phyloP scores from a whole-genome alignment of 1,139 yeast genomes.

The Zygosaccharomyces pseudobailii region DNA sequence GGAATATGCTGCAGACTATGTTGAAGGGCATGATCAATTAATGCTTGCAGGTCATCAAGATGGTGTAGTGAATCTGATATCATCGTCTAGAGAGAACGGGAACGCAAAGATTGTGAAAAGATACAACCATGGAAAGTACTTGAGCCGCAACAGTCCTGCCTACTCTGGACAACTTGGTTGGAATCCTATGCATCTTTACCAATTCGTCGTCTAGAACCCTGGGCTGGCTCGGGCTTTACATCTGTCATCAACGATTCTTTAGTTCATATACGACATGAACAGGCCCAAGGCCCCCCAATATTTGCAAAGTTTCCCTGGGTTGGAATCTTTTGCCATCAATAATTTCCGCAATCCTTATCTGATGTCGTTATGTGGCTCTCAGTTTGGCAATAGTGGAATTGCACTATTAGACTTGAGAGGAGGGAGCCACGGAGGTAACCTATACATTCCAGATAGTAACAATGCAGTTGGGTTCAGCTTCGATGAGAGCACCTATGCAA shows the following conservation, averaged over 20 bases:
- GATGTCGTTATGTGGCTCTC: slow-evolving; percentile 25
- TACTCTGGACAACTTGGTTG: slow-evolving; percentile 15
- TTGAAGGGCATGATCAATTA: slow-evolving; percentile 17
- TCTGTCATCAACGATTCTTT: slow-evolving; percentile 29
- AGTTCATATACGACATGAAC: slow-evolving; percentile 26
- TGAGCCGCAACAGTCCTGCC: slow-evolving; percentile 15
- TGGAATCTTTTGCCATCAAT: slow-evolving; percentile 22
- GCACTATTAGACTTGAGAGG: slow-evolving; percentile 26
- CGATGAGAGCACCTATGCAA: slow-evolving; percentile 2
- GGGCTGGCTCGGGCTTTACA: slow-evolving; percentile 21
- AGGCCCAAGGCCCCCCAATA: slow-evolving; percentile 24
- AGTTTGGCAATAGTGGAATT: slow-evolving; percentile 24
- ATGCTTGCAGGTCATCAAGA: slow-evolving; percentile 29
- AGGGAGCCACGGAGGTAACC: slow-evolving; percentile 12
- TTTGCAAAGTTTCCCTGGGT: slow-evolving; percentile 22
- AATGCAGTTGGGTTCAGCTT: slow-evolving; percentile 1
- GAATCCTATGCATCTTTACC: slow-evolving; percentile 18
- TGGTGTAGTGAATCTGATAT: slow-evolving; percentile 28
- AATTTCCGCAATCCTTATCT: slow-evolving; percentile 16
- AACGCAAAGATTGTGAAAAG: slow-evolving; percentile 25
- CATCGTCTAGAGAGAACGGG: slow-evolving; percentile 22
- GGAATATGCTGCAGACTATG: slow-evolving; percentile 11
- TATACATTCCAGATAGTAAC: slow-evolving; percentile 17
- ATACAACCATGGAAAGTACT: slow-evolving; percentile 26
- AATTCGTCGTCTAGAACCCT: slow-evolving; percentile 20